Base-by-base conservation (phyloP, 768 basidiomycete species). In the Dictyophora rubrovolvata region DNA sequence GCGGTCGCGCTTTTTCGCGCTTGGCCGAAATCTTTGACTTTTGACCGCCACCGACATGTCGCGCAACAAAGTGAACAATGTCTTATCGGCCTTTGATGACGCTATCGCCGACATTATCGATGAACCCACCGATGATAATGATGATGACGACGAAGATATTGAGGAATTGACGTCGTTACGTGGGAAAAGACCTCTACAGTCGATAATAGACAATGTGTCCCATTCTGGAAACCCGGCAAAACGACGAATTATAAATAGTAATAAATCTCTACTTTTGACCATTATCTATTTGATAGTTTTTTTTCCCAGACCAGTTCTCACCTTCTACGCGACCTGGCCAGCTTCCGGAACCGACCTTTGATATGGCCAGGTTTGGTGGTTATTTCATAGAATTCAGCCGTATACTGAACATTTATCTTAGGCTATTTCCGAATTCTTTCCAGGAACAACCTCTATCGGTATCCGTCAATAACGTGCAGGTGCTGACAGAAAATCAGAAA, bases 391-490 rank as follows among this genome's bases (percentile, higher is more conserved):
- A 5, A 48, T 2, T 49, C 10, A 49, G 20, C 8, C 48, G 18
- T 48, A 17, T 22, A 21, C 14, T 14, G 18, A n/a, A 18, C 22
- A 3, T 14, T 49, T 48, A 22, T 46, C 14, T 42, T 28, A 59
- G 57, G 22, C 22, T 59, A 37, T 59, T 59, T 47, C 57, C 57
- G 14, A 59, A 51, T 36, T 14, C 57, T 2, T 59, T 59, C 35
- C 57, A 34, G n/a, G 57, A 50, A 35, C 50, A 47, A 12, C 49
- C 57, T 9, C 22, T 37, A 36, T 28, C 49, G 50, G 50, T 50
- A 35, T 37, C 34, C 14, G 49, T 23, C 48, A 52, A 59, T 42
- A 59, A 51, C 49, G 37, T 21, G n/a, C 57, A 59, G 23, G 37
- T 59, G 5, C 36, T 20, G 17, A 20, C 17, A 16, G 57, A 59